phyloP scores from a whole-genome alignment of 352 stramenopile genomes.

The Globisporangium spiculum region DNA sequence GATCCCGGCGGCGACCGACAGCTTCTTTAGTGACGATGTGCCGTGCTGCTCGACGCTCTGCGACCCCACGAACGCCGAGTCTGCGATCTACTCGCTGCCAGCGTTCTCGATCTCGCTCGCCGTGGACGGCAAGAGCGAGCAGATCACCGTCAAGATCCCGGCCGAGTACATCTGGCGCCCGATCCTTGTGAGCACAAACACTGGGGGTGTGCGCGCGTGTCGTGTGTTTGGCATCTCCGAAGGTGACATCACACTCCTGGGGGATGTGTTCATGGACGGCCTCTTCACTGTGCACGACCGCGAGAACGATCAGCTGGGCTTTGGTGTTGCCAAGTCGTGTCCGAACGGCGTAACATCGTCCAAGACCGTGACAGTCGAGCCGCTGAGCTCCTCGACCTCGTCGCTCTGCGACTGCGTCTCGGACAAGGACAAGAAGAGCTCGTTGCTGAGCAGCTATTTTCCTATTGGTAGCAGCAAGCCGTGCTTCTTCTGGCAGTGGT shows the following conservation, averaged over 20 bases:
- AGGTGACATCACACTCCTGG: constrained; percentile 66
- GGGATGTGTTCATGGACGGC: constrained; percentile 85
- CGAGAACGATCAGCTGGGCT: constrained; percentile 43
- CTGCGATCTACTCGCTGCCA: constrained; percentile 60
- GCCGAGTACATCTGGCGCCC: constrained; percentile 83
- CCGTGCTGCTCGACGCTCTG: constrained; percentile 69
- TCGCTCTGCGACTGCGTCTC: constrained; percentile 73
- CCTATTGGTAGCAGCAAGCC: constrained; percentile 55
- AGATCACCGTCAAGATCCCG: constrained; percentile 74
- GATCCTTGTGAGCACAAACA: constrained; percentile 47
- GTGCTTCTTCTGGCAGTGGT: constrained; percentile 88
- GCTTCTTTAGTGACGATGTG: constrained; percentile 68
- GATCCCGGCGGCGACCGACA: constrained; percentile 34
- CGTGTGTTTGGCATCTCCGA: constrained; percentile 84
- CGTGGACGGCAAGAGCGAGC: constrained; percentile 40
- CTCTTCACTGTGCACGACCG: constrained; percentile 82
- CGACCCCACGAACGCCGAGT: constrained; percentile 59
- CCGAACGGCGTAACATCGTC: constrained; percentile 63
- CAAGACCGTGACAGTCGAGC: constrained; percentile 65
- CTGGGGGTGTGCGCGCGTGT: constrained; percentile 37
- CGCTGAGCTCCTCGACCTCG: constrained; percentile 20
- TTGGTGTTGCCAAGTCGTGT: constrained; percentile 69
- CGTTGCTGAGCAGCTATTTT: constrained; percentile 55
- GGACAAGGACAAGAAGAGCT: constrained; percentile 51
- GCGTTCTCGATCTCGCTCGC: constrained; percentile 63